Evolutionary conservation across 768 basidiomycete species (phyloP).

Genomic region (Boletellus sp.): DNA sequence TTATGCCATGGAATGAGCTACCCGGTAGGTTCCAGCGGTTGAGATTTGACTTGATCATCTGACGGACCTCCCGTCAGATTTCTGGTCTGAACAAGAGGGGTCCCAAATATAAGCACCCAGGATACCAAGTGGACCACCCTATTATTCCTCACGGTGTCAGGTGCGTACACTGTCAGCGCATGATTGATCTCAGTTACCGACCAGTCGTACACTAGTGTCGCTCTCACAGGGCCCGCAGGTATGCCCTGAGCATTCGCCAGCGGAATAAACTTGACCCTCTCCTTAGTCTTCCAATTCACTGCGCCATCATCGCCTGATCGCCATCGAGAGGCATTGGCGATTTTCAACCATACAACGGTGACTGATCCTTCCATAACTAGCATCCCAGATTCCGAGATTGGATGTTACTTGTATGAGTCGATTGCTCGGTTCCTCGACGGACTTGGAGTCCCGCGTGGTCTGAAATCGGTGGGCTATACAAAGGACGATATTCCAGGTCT

Average conservation of each 20-base stretch:
- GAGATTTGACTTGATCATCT: neutral
- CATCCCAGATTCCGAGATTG: slow-evolving; percentile 77
- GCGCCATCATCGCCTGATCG: slow-evolving; percentile 90
- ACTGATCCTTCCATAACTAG: slow-evolving; percentile 67
- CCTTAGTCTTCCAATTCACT: slow-evolving; percentile 86
- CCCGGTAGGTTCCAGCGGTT: slow-evolving; percentile 49
- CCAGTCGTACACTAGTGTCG: slow-evolving; percentile 50
- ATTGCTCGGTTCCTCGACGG: slow-evolving; percentile 86
- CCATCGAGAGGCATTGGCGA: slow-evolving; percentile 83
- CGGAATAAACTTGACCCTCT: neutral
- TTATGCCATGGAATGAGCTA: slow-evolving; percentile 89
- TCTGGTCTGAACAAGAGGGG: slow-evolving; percentile 94
- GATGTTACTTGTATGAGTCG: slow-evolving; percentile 74
- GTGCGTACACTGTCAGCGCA: slow-evolving; percentile 29
- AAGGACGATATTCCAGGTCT: slow-evolving; percentile 64
- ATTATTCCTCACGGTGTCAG: slow-evolving; percentile 93
- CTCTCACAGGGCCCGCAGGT: slow-evolving; percentile 85
- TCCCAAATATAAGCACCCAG: slow-evolving; percentile 87
- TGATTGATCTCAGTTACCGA: neutral
- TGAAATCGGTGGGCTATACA: slow-evolving; percentile 78
- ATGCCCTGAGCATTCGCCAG: slow-evolving; percentile 17
- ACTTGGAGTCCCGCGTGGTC: slow-evolving; percentile 80
- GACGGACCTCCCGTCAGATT: slow-evolving; percentile 47
- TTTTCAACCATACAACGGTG: slow-evolving; percentile 68
- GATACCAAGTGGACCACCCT: slow-evolving; percentile 79